Conservation (phyloP, 2,329 filamentous ascomycete genomes). For the Xylaria multiplex region DNA sequence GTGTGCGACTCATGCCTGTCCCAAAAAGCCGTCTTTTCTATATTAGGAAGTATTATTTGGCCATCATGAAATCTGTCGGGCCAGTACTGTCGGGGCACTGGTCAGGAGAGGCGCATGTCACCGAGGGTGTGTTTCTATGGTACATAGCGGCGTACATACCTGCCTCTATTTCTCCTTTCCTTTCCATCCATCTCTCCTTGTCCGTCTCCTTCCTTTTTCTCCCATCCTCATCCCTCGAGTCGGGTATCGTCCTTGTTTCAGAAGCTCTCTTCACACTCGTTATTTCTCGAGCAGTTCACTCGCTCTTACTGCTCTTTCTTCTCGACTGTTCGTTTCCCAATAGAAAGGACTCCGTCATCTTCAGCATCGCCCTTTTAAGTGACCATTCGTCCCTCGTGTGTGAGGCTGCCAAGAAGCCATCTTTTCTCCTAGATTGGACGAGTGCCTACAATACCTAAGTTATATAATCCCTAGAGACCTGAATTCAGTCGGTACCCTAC, state of each 20-base stretch:
- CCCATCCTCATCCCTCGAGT: slow-evolving; percentile 25
- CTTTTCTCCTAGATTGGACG: slow-evolving; percentile 5
- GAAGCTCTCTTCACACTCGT: slow-evolving; percentile 36
- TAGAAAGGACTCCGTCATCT: slow-evolving; percentile 17
- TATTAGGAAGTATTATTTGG: slow-evolving; percentile 12
- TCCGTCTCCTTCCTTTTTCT: slow-evolving; percentile 22
- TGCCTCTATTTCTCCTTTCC: too few species aligned
- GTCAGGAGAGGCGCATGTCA: slow-evolving; percentile 2
- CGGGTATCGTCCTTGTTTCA: slow-evolving; percentile 32
- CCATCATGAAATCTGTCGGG: not conserved
- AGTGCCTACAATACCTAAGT: slow-evolving; percentile 22
- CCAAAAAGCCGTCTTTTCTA: not conserved
- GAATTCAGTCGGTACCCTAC: slow-evolving; percentile 8
- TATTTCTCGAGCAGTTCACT: slow-evolving; percentile 45
- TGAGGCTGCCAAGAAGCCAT: slow-evolving; percentile 7
- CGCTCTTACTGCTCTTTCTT: slow-evolving; percentile 44
- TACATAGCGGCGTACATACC: not conserved
- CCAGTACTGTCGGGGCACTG: not conserved
- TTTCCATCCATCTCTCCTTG: slow-evolving; percentile 11
- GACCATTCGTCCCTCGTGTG: slow-evolving; percentile 33
- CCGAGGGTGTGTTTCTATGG: not conserved
- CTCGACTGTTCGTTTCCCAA: slow-evolving; percentile 34
- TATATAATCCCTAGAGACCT: slow-evolving; percentile 25
- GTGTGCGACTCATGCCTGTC: slow-evolving; percentile 16
- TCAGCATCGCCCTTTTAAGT: slow-evolving; percentile 20